Base-by-base conservation (phyloP, 371 early-diverging fungal species). In the Mucor indicus region DNA sequence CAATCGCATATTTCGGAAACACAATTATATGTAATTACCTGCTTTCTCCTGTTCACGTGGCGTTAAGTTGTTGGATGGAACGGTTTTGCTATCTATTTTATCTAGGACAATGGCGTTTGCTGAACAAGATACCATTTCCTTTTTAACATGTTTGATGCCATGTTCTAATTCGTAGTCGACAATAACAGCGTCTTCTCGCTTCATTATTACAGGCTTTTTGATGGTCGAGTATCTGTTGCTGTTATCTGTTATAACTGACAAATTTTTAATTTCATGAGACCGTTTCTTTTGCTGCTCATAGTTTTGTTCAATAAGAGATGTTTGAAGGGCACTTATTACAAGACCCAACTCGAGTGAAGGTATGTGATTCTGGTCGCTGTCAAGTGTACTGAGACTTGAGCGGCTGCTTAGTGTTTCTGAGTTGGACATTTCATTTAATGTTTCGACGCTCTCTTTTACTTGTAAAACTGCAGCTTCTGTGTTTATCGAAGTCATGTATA, bases 11-110 rank as follows among this genome's bases (percentile, higher is more conserved):
- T 35, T 35, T 7, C 15, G 41, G 30, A 42, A 55, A 56, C 27
- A 56, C 30, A 57, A 52, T 52, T 8, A 11, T 19, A 10, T 38
- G n/a, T n/a, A n/a, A n/a, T n/a, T 50, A 77, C 80, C 75, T 43
- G 65, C 72, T 27, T 57, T 44, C 42, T 74, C 79, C 37, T 81
- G 81, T 52, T 81, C 78, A n/a, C 60, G 44, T 1, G 79, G 72
- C 11, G 58, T 49, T 6, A 79, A 51, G n/a, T 62, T 66, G 25
- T 79, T 79, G 22, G 69, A 60, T 32, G 44, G 36, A 21, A 54
- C 42, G 21, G 40, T 16, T 21, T 54, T 60, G 15, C 39, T 12
- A 39, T 48, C 48, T 3, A 53, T 30, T 24, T 8, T 10, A n/a
- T 44, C 30, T 13, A 58, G 23, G 7, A 39, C 38, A 29, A 58